Evolutionary conservation across 2,329 filamentous ascomycete species (phyloP).

Genomic region (Colletotrichum zoysiae): DNA sequence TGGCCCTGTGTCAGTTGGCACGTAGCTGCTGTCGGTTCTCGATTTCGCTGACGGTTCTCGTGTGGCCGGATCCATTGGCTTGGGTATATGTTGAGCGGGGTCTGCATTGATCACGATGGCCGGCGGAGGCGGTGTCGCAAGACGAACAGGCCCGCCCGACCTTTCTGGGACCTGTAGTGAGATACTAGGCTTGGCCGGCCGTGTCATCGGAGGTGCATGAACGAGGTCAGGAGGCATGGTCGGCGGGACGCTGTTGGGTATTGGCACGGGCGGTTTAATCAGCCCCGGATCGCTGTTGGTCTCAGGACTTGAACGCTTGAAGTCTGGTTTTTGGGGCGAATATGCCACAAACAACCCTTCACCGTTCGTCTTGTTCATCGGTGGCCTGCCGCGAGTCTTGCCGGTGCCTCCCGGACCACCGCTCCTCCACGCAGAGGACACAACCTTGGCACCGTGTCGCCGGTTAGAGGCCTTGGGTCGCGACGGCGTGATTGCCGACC

Average conservation of each 20-base stretch:
- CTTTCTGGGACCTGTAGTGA: slow-evolving; percentile 63
- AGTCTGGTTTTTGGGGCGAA: slow-evolving; percentile 67
- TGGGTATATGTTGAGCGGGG: slow-evolving; percentile 42
- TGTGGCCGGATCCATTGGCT: not conserved
- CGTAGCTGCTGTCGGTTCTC: not conserved
- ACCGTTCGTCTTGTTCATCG: slow-evolving; percentile 70
- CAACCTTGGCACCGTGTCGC: slow-evolving; percentile 83
- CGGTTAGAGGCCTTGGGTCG: slow-evolving; percentile 65
- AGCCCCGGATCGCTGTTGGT: slow-evolving; percentile 47
- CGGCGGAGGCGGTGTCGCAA: slow-evolving; percentile 70
- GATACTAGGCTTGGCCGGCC: slow-evolving; percentile 54
- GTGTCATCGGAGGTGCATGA: slow-evolving; percentile 23
- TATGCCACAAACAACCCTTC: slow-evolving; percentile 79
- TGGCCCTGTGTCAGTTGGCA: not conserved
- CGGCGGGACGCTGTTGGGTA: slow-evolving; percentile 28
- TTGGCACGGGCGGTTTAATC: slow-evolving; percentile 23
- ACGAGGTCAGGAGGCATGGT: not conserved
- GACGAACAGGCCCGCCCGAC: slow-evolving; percentile 68
- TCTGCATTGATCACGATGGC: slow-evolving; percentile 65
- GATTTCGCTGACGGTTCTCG: slow-evolving; percentile 3
- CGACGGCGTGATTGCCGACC: slow-evolving; percentile 79
- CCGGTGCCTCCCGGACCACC: slow-evolving; percentile 69
- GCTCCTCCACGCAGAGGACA: slow-evolving; percentile 90
- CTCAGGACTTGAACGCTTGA: slow-evolving; percentile 57
- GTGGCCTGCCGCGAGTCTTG: slow-evolving; percentile 84